Evolutionary conservation across 352 stramenopile genomes (phyloP), one percentile per base, ranked within the genome.

Genomic region (Phytophthora multivora): DNA sequence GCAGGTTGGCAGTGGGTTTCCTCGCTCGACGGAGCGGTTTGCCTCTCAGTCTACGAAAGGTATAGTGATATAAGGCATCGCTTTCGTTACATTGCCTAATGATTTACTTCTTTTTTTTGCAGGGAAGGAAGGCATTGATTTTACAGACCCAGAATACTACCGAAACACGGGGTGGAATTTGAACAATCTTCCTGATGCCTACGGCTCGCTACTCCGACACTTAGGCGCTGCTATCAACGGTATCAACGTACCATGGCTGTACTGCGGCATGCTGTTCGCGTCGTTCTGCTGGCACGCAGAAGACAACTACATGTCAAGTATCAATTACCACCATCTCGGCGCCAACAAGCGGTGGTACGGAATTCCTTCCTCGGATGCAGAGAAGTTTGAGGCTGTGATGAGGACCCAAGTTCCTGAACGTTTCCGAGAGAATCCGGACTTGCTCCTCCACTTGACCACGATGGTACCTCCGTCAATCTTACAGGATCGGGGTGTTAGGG

Each of bases 251-350:
- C 97, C 97, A 6, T 99, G 97, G 97, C 75, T 99, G 38, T 99
- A 99, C 77, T 97, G 98, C 66, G 97, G 97, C 15, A 98, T 98
- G 80, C 69, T 99, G 3, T 99, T 99, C 63, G 94, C 93, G 2
- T 98, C 97, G 1, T 99, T 99, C 69, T 98, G 92, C 69, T 99
- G 97, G 96, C 97, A 99, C 71, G 98, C 95, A 25, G 97, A 99
- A 76, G 97, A 99, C 74, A 99, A 99, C 73, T 98, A 98, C 82
- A 95, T 99, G 72, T 99, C 98, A 69, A 98, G 88, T 46, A 98
- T 99, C 63, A 99, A 99, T 71, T 99, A 99, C 76, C 91, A 98
- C 60, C 97, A 99, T 73, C 73, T 88, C 13, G 97, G 97, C 4
- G 93, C 91, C 10, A 93, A 96, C 18, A 99, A 99, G 66, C 93